phyloP scores from a whole-genome alignment of 495 filamentous ascomycete genomes.

The Rhizodiscina lignyota region DNA sequence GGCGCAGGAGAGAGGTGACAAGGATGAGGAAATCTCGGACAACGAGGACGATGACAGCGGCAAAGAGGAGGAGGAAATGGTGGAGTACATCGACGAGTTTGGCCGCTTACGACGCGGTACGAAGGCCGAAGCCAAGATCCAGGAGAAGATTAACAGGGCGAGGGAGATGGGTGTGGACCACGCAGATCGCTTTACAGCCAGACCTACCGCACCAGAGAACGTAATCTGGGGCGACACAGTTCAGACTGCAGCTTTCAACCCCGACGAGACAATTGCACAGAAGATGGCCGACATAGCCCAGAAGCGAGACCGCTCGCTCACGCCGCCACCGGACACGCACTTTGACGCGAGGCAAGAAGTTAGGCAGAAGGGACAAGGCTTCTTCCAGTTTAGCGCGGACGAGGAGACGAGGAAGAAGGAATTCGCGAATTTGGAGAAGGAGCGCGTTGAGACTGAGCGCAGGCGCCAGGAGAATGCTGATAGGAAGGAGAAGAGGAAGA shows the following conservation, averaged over 20 bases:
- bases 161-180: constrained; percentile 25
- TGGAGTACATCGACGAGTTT: constrained; percentile 84
- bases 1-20: constrained; percentile 24
- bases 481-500: constrained; percentile 29
- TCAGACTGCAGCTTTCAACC: constrained; percentile 65
- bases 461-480: constrained; percentile 34
- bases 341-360: constrained; percentile 76
- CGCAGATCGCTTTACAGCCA: constrained; percentile 31
- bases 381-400: constrained; percentile 70
- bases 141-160: not conserved
- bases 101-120: constrained; percentile 60
- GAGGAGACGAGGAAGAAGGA: constrained; percentile 44
- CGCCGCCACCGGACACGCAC: constrained; percentile 62
- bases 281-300: constrained; percentile 58
- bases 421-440: constrained; percentile 55
- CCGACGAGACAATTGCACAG: constrained; percentile 36
- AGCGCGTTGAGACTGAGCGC: constrained; percentile 52
- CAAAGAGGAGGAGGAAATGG: constrained; percentile 36
- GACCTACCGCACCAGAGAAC: constrained; percentile 46
- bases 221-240: constrained; percentile 73
- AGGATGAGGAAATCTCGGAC: constrained; percentile 19
- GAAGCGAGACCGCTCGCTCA: constrained; percentile 55
- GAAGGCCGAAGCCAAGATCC: constrained; percentile 33
- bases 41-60: constrained; percentile 27
- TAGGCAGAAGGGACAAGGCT: constrained; percentile 74